Evolutionary conservation across 371 early-diverging fungal genomes (phyloP), one percentile per base, ranked within the genome.

Genomic region (Saksenaea vasiformis): DNA sequence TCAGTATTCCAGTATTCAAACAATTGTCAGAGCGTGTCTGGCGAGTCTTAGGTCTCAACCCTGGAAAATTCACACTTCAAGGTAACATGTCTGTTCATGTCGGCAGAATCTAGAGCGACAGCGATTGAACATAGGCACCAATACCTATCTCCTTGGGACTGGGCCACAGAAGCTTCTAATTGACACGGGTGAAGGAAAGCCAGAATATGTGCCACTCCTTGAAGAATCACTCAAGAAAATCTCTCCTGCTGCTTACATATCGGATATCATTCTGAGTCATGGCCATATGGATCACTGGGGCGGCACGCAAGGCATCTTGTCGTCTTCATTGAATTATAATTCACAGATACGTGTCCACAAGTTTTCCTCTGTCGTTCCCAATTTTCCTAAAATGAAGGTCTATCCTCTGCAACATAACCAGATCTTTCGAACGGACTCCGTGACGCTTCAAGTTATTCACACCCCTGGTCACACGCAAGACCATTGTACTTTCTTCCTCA

Each of bases 401-500:
- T 63, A 73, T 5, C 70, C 70, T 28, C 58, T 87, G 37, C 41
- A 43, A 1, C 83, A 92, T 43, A 55, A 72, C 14, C 86, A 93
- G 51, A 60, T 82, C 15, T 90, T 93, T 62, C 28, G 64, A 4
- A 73, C 79, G 0, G 87, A 87, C 36, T 74, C 84, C 1, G 87
- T 87, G 1, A 89, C 89, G 0, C 66, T 95, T 22, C 66, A 71
- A 7, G 88, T 90, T 0, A 66, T 92, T 11, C 79, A 86, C 66
- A 93, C 96, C 0, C 95, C 95, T 0, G 97, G 97, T 0, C 96
- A 96, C 66, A 86, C 88, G 0, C 64, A 78, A 35, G 95, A 96
- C 64, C 96, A 95, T 67, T 82, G 90, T 54, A 75, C 86, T 3
- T 87, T 95, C 64, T 87, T 69, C 61, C 68, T 92, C 19, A 83